Base-by-base conservation (phyloP, 164 flowering plant species). In the Cinnamomum micranthum region DNA sequence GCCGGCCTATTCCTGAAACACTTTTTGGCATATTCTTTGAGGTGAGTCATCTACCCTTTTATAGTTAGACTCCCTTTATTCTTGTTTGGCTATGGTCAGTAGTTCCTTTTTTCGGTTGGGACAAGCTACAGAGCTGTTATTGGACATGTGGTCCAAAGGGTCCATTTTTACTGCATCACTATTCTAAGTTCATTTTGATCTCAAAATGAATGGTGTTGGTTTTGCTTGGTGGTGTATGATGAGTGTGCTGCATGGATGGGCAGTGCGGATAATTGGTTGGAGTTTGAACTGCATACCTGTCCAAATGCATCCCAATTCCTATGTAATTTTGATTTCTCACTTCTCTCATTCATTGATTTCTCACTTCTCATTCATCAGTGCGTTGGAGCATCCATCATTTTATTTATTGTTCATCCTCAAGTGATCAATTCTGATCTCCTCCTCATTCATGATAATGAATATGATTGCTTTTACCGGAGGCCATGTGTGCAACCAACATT, bases 1-100 rank as follows among this genome's bases (percentile, higher is more conserved):
- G 82, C 25, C 81, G 78, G 28, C 80, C 47, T 24, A 91, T 93
- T 31, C 92, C 98, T n/a, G 82, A 89, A 0, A 88, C 90, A 7
- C 78, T 94, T 12, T 94, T 94, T 79, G 98, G 98, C 41, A 64
- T 92, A 65, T 94, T 92, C 81, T 92, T 94, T 82, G 98, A 94
- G 98, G 98, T 94, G 60, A 71, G 70, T 41, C 47, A 41, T 41
- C 10, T 41, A 41, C 47, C 9, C 47, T 1, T 41, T 41, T 41
- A 11, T 41, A 41, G 47, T 41, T 41, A 41, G 2, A 55, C 13
- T 55, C 33, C 69, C 67, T 64, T 23, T 67, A 31, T 19, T 67
- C 17, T n/a, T 28, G 5, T 17, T 28, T 19, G 28, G 69, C 47
- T 1, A 2, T 55, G 60, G 12, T 55, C 4, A 55, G 47, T 41